phyloP scores from a whole-genome alignment of 1,284 basidiomycete genomes.

The Cryptococcus sp. region DNA sequence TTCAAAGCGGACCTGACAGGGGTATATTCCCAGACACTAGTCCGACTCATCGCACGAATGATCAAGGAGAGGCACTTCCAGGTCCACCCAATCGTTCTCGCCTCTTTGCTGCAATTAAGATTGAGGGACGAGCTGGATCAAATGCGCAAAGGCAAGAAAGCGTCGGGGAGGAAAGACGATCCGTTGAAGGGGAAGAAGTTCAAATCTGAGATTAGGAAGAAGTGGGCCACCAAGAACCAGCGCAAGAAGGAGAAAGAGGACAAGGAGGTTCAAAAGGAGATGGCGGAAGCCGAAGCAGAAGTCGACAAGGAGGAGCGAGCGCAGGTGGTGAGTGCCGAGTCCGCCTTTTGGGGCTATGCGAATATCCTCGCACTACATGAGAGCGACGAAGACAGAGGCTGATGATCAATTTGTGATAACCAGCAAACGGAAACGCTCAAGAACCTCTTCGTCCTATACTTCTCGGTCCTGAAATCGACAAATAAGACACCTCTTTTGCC shows the following conservation, averaged over 20 bases:
- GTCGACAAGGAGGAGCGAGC: slow-evolving; percentile 90
- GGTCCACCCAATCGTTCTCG: slow-evolving; percentile 85
- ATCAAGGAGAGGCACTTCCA: slow-evolving; percentile 90
- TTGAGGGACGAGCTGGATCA: slow-evolving; percentile 77
- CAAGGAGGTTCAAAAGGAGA: slow-evolving; percentile 82
- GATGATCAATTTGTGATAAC: not conserved
- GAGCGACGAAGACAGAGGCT: not conserved
- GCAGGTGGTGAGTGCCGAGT: slow-evolving; percentile 64
- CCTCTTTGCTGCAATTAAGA: slow-evolving; percentile 81
- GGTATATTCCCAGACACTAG: slow-evolving; percentile 78
- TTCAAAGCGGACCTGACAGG: slow-evolving; percentile 80
- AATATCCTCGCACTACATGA: slow-evolving; percentile 9
- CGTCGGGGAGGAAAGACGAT: slow-evolving; percentile 58
- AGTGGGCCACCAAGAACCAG: slow-evolving; percentile 81
- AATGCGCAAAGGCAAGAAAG: slow-evolving; percentile 61
- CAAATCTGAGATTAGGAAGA: slow-evolving; percentile 67
- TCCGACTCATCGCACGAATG: slow-evolving; percentile 92
- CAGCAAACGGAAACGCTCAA: slow-evolving; percentile 98
- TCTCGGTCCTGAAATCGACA: slow-evolving; percentile 89
- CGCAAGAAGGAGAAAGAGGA: slow-evolving; percentile 77
- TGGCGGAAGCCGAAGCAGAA: slow-evolving; percentile 91
- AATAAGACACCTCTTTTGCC: slow-evolving; percentile 80
- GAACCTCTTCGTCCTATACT: slow-evolving; percentile 95
- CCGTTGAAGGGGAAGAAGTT: slow-evolving; percentile 58
- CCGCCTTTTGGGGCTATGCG: slow-evolving; percentile 3